phyloP scores from a whole-genome alignment of 2,329 filamentous ascomycete species.

The Aspergillus amoenus region DNA sequence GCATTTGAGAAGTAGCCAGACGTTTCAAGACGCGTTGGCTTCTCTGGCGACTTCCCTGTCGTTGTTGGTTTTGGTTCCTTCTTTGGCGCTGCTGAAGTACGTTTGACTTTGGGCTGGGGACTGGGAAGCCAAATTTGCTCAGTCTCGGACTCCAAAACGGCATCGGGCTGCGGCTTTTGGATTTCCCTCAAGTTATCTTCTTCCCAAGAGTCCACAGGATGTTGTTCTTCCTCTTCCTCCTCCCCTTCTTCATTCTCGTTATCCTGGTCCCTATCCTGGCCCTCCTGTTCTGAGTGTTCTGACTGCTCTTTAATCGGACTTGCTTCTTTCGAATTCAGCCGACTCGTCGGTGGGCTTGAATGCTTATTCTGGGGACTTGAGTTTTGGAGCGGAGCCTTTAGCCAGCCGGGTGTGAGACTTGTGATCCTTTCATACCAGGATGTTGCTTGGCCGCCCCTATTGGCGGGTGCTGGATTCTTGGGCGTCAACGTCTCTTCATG shows the following conservation, averaged over 20 bases:
- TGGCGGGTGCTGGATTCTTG: slow-evolving; percentile 15
- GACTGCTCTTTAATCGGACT: neutral
- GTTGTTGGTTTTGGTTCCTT: slow-evolving; percentile 1
- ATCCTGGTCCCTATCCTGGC: neutral
- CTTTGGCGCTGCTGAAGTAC: neutral
- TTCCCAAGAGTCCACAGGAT: neutral
- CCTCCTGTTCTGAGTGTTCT: neutral
- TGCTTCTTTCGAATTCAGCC: neutral
- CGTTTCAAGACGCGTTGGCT: slow-evolving; percentile 27
- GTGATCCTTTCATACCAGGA: slow-evolving; percentile 40
- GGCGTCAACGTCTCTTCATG: slow-evolving; percentile 25
- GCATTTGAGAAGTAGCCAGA: slow-evolving; percentile 44
- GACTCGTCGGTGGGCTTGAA: slow-evolving; percentile 1
- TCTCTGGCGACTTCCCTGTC: slow-evolving; percentile 6
- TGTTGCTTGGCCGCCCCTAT: slow-evolving; percentile 25
- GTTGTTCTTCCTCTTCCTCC: slow-evolving; percentile 10
- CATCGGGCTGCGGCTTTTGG: neutral
- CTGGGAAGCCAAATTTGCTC: neutral
- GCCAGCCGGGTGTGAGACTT: slow-evolving; percentile 34
- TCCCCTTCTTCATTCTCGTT: slow-evolving; percentile 7
- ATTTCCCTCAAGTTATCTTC: slow-evolving; percentile 1
- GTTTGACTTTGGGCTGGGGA: neutral
- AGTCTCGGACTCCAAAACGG: neutral
- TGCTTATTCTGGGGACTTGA: slow-evolving; percentile 16
- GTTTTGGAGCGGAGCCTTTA: slow-evolving; percentile 30